phyloP scores from a whole-genome alignment of 163 green algal genomes.

The Scenedesmus sp. region DNA sequence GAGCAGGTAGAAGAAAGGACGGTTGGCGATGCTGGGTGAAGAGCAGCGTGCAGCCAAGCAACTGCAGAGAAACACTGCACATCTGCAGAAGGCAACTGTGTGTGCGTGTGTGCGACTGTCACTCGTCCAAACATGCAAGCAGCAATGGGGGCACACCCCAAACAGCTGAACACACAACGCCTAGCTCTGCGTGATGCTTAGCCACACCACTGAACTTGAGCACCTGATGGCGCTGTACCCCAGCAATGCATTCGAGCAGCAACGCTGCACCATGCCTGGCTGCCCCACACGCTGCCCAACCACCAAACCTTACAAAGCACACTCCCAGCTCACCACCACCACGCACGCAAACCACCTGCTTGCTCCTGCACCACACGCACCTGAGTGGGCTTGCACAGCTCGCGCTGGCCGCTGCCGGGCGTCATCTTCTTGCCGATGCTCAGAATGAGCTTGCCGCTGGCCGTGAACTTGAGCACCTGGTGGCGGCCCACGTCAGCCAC shows the following conservation, averaged over 20 bases:
- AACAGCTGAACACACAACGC: too few relatives aligned
- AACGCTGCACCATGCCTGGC: neutral
- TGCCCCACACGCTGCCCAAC: neutral
- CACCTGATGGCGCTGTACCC: too few relatives aligned
- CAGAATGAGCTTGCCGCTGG: conserved; percentile 66
- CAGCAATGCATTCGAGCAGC: too few relatives aligned
- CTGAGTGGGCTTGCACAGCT: conserved; percentile 86
- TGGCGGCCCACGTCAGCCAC: conserved; percentile 83
- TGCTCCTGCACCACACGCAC: conserved; percentile 52
- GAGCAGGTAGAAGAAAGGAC: too few relatives aligned
- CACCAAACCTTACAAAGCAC: neutral
- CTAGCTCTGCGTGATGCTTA: too few relatives aligned
- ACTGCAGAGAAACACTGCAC: too few relatives aligned
- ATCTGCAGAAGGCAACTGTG: too few relatives aligned
- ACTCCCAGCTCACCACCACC: neutral
- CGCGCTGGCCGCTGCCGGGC: conserved; percentile 52
- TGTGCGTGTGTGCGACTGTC: too few relatives aligned
- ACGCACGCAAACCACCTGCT: neutral
- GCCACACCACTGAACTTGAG: too few relatives aligned
- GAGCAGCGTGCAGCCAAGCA: neutral
- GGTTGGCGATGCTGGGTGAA: neutral
- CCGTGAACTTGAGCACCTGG: conserved; percentile 74
- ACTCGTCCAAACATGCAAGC: too few relatives aligned
- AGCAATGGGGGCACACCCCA: too few relatives aligned
- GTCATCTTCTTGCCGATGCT: conserved; percentile 61